Base-by-base conservation (phyloP, 2,329 filamentous ascomycete species). In the Orbilia javanica region DNA sequence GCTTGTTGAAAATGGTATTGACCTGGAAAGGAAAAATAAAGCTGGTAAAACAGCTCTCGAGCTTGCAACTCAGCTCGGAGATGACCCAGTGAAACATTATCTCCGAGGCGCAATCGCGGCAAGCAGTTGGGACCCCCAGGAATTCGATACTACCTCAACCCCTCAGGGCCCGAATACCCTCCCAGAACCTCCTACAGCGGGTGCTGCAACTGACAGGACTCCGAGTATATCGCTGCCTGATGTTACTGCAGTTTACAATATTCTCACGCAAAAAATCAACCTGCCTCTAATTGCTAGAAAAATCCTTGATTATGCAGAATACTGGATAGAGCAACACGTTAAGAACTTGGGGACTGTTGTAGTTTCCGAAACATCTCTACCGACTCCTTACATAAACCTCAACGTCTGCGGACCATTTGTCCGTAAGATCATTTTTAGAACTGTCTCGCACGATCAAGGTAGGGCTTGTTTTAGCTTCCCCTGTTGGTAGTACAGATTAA, bases 291-390 rank as follows among this genome's bases (percentile, higher is more conserved):
- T 18, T 8, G 48, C 64, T 4, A 53, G 25, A 27, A 53, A 18
- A 44, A 55, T 67, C n/a, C 31, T 67, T 1, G 64, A 67, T 29
- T 53, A 42, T 44, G 64, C 64, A 4, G 18, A 39, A 39, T 67
- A 67, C 20, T 67, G 64, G 64, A 18, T 44, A 39, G n/a, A 67
- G 20, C 64, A 55, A 11, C n/a, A 39, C 34, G 29, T 27, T n/a
- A 22, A 53, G 20, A 55, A 42, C 11, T 39, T 5, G 15, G 34
- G 31, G 29, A 53, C 29, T 18, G 20, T 62, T 15, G n/a, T 2
- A 4, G 55, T 44, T 25, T 20, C 42, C 20, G 55, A 62, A 11
- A 39, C 15, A 8, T 25, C 10, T 1, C 7, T 62, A 6, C 55
- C 29, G 3, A 13, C 44, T 39, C 55, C 55, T 20, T 62, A 62